These are phyloP conservation scores for Monosporascus sp. DNA, from an alignment of 2,329 filamentous ascomycete species.

Conservation along the genomic window DNA sequence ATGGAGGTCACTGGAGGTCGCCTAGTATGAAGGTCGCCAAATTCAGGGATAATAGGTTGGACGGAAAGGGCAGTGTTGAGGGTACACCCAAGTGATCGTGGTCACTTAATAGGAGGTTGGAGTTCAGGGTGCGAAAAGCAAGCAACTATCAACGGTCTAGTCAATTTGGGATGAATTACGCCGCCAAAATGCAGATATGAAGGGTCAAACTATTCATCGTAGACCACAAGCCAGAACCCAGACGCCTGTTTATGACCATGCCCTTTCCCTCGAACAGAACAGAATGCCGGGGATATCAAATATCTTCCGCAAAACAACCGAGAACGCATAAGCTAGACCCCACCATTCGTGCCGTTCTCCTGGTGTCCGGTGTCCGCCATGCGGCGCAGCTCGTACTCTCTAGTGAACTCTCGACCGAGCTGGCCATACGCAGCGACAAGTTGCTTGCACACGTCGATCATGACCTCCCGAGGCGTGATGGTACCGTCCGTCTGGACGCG, in stretches of 20 bases:
- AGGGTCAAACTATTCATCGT: not conserved
- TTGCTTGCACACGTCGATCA: slow-evolving; percentile 74
- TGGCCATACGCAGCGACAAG: slow-evolving; percentile 76
- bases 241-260: slow-evolving; percentile 11
- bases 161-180: not conserved
- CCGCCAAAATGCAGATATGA: not conserved
- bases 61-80: not conserved
- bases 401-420: slow-evolving; percentile 82
- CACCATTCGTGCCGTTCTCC: slow-evolving; percentile 30
- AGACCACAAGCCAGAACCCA: slow-evolving; percentile 2
- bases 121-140: not conserved
- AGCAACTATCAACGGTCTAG: not conserved
- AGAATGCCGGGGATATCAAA: no score
- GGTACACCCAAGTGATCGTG: not conserved
- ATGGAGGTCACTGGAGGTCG: not conserved
- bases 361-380: slow-evolving; percentile 67
- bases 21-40: not conserved
- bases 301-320: slow-evolving; percentile 3
- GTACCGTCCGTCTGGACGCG: slow-evolving; percentile 89
- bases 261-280: no score
- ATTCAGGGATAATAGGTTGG: not conserved
- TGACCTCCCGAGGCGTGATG: slow-evolving; percentile 81
- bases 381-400: slow-evolving; percentile 84
- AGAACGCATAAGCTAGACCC: slow-evolving; percentile 13
- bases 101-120: not conserved